Conservation (phyloP, 2,329 filamentous ascomycete genomes). For the Clonostachys byssicola region DNA sequence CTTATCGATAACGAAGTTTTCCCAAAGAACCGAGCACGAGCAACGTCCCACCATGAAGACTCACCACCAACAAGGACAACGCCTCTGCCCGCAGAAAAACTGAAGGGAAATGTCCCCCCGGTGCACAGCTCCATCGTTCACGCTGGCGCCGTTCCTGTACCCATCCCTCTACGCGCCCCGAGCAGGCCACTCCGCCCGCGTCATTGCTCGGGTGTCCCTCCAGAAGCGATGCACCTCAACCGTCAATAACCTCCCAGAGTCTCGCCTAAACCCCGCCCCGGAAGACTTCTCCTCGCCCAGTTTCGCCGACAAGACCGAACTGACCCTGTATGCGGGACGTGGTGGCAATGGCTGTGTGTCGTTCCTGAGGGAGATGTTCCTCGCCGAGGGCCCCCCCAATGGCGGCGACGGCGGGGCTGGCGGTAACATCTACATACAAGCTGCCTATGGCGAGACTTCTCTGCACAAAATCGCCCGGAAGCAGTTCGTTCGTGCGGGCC, state of each 20-base stretch:
- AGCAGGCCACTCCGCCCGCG: conserved; percentile 4
- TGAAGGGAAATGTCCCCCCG: conserved; percentile 15
- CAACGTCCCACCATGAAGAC: no score
- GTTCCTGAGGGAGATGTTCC: conserved; percentile 86
- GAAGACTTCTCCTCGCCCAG: conserved; percentile 79
- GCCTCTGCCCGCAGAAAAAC: no score
- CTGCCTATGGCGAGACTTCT: conserved; percentile 84
- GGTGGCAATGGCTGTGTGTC: conserved; percentile 94
- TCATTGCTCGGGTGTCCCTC: neutral
- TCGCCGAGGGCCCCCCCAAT: conserved; percentile 85
- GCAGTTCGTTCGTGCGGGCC: conserved; percentile 68
- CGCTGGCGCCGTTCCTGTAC: conserved; percentile 39
- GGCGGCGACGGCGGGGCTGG: conserved; percentile 91
- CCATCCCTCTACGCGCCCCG: conserved; percentile 34
- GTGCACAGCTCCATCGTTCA: conserved; percentile 12
- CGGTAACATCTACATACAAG: conserved; percentile 92
- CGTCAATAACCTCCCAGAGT: conserved; percentile 33
- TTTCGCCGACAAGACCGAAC: conserved; percentile 81
- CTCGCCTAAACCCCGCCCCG: conserved; percentile 74
- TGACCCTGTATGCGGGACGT: conserved; percentile 72
- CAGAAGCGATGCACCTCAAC: conserved; percentile 8
- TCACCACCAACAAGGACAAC: no score
- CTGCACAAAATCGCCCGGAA: conserved; percentile 84
- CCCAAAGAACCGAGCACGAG: neutral
- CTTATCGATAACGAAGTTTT: neutral